Conservation (phyloP, 306 rosid species). For the Clitoria ternatea region DNA sequence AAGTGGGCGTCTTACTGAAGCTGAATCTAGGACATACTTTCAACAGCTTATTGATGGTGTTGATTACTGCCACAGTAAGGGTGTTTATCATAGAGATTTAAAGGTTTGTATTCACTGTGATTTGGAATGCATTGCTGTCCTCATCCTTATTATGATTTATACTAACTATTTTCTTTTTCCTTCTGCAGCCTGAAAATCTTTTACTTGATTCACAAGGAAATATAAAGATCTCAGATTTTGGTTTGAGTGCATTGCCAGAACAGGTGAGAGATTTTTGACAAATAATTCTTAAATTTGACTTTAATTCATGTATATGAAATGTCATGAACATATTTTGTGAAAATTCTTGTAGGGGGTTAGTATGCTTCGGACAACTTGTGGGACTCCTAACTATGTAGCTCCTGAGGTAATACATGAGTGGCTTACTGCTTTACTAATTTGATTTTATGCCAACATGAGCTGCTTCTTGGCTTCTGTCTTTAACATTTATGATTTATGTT, state of each 20-base stretch:
- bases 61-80: slow-evolving; percentile 85
- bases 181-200: slow-evolving; percentile 85
- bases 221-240: slow-evolving; percentile 85
- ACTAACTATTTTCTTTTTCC: slow-evolving; percentile 10
- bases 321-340: background rate
- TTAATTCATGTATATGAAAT: background rate
- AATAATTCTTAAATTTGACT: background rate
- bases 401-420: slow-evolving; percentile 58
- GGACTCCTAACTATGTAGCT: slow-evolving; percentile 93
- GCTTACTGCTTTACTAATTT: slow-evolving; percentile 21
- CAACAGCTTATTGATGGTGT: slow-evolving; percentile 92
- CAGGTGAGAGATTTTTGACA: slow-evolving; percentile 47
- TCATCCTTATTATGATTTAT: background rate
- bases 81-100: slow-evolving; percentile 87
- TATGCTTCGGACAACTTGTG: slow-evolving; percentile 85
- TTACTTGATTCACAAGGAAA: slow-evolving; percentile 79
- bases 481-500: slow-evolving; percentile 26
- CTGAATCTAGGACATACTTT: slow-evolving; percentile 70
- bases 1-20: slow-evolving; percentile 80
- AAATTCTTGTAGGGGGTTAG: slow-evolving; percentile 63
- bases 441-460: slow-evolving; percentile 4
- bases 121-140: slow-evolving; percentile 12
- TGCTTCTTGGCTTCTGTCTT: background rate
- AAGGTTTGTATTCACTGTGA: slow-evolving; percentile 48
- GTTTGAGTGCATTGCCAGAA: slow-evolving; percentile 91